Evolutionary conservation across 148 eudicot genomes (phyloP).

Genomic region (Camellia lanceoleosa): DNA sequence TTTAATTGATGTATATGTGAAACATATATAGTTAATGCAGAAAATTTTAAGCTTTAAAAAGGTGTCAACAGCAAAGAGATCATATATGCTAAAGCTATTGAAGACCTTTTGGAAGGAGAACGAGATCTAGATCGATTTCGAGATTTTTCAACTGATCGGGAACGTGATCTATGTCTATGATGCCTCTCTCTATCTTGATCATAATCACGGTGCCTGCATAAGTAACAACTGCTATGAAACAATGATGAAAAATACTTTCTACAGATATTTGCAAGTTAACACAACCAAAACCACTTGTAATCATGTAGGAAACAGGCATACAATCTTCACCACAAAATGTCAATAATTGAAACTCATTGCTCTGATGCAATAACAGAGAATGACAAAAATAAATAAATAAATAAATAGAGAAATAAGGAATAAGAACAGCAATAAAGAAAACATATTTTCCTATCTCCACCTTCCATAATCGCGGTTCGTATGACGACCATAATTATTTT

Average conservation of each 20-base stretch:
- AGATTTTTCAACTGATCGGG: conserved; percentile 37
- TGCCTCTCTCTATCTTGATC: conserved; percentile 50
- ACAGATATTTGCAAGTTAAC: background rate
- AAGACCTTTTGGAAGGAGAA: conserved; percentile 43
- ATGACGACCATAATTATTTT: conserved; percentile 34
- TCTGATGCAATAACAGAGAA: background rate
- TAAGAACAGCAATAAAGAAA: background rate
- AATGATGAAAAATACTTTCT: background rate
- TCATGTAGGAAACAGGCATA: background rate
- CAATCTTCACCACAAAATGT: background rate
- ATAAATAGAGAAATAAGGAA: background rate
- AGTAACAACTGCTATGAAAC: background rate
- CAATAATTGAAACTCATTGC: background rate
- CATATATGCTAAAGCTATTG: conserved; percentile 2
- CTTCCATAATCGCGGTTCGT: conserved; percentile 49
- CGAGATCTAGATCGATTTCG: conserved; percentile 40
- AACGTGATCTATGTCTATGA: conserved; percentile 55
- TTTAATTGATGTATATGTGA: background rate
- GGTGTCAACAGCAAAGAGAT: background rate
- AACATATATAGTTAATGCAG: background rate
- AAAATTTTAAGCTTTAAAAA: background rate
- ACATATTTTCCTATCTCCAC: conserved; percentile 25
- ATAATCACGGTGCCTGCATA: conserved; percentile 49
- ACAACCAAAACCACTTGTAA: background rate
- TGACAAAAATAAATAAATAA: background rate